Base-by-base conservation (phyloP, 176 grass and related monocot genomes). In the Olyra latifolia region DNA sequence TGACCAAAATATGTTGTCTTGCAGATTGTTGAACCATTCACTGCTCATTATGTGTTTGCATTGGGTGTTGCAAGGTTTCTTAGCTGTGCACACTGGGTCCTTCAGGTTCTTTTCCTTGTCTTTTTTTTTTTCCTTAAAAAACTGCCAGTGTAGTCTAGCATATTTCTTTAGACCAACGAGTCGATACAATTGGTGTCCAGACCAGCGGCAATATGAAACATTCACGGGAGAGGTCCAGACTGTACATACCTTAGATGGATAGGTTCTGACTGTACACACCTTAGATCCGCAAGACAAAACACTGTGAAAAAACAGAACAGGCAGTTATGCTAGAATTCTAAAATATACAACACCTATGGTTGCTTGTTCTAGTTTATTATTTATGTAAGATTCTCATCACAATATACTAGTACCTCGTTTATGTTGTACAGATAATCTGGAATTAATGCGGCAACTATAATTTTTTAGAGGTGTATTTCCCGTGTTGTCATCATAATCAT, bases 11-110 rank as follows among this genome's bases (percentile, higher is more conserved):
- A 29, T 66, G 49, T 50, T 50, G 10, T 32, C 27, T 56, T 66
- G 72, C 73, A 99, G 96, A 91, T 99, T 77, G 93, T 99, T 32
- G 96, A 99, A 87, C 96, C 96, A 0, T 99, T 99, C 79, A 99
- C 96, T 35, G 92, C 96, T 69, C 96, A 99, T 74, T 99, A 99
- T 69, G 96, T 99, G 69, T 99, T 99, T 86, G 96, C 96, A 15
- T 80, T 99, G 71, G 96, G 96, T 12, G 84, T 99, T 55, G 92
- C 96, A 81, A 93, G 96, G 86, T 99, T 99, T 89, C 85, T 99
- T 81, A 99, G 88, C 69, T 99, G 96, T 69, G 96, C 92, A 76
- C 96, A 99, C 79, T 99, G 96, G 96, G 93, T 95, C 42, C 88
- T 99, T 91, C 96, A 99, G 96, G 96, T 99, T 85, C 19, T 82